Evolutionary conservation across 2,329 filamentous ascomycete genomes (phyloP).

Genomic region (Hortaea werneckii): DNA sequence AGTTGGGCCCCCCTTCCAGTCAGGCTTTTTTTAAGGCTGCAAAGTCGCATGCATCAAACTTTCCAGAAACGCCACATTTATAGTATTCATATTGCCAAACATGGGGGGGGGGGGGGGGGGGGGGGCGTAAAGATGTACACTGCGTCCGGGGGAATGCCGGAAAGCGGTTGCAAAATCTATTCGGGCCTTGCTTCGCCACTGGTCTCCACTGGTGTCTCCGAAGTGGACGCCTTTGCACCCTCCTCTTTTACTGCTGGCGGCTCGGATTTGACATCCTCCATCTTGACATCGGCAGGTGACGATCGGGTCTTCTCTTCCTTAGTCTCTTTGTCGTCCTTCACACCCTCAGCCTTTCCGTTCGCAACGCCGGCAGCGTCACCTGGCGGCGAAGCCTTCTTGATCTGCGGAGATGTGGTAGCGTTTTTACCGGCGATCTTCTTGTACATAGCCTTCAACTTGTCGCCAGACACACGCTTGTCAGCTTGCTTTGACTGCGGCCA

Average conservation of each 20-base stretch:
- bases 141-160: neutral
- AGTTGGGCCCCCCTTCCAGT: too few relatives aligned
- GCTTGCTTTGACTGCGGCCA: constrained; percentile 28
- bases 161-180: neutral
- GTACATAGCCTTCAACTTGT: constrained; percentile 28
- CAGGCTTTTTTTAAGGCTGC: too few relatives aligned
- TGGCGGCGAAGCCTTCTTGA: neutral
- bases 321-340: neutral
- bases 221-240: neutral
- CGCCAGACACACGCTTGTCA: constrained; percentile 24
- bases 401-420: neutral
- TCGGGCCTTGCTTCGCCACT: neutral
- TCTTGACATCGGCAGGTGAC: too few relatives aligned
- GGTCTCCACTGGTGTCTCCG: neutral
- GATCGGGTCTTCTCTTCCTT: too few relatives aligned
- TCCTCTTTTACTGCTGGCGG: neutral
- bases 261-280: too few relatives aligned
- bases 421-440: constrained; percentile 24
- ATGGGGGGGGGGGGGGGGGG: too few relatives aligned
- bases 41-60: too few relatives aligned
- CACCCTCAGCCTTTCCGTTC: neutral
- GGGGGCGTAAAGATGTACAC: neutral
- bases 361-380: neutral
- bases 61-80: too few relatives aligned
- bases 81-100: neutral